Base-by-base conservation (phyloP, 768 basidiomycete species). In the Amanita muscaria region DNA sequence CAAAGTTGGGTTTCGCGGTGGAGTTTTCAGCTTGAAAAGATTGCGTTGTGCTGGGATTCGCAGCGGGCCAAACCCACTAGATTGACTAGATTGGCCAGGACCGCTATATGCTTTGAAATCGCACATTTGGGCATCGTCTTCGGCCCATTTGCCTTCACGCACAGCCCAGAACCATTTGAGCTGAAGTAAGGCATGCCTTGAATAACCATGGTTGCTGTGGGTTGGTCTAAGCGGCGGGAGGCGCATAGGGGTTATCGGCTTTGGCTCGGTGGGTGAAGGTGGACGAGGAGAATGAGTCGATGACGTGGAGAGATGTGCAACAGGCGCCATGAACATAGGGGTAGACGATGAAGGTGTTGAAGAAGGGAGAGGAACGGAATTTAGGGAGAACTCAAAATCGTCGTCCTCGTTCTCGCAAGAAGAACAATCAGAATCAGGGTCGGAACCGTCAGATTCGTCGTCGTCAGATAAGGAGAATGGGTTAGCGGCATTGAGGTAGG, bases 111-210 rank as follows among this genome's bases (percentile, higher is more conserved):
- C 34, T 15, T 18, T 34, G 4, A 6, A 25, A 25, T 44, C 43
- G 19, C 25, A 24, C 23, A n/a, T 23, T 14, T 33, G 29, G 25
- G 36, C 41, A 22, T 48, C 44, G 54, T 66, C 66, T 31, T 64
- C 68, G 19, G 62, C 59, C 73, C 72, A 77, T 40, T 70, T 67
- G 38, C 74, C 74, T 46, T 74, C 70, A 15, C 79, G 74, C 5
- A 66, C 56, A 29, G 65, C 62, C 83, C 83, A 85, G 51, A 85
- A 70, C 58, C 63, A 73, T 55, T 81, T 84, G 51, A 74, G 59
- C 52, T 81, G 72, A 11, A 67, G 61, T 27, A 85, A 68, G 2
- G 77, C 75, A 47, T 71, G 73, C 14, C 74, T 73, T 10, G 82
- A 84, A 50, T 78, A 69, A 2, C 83, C 83, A 53, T 75, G 82